Evolutionary conservation across 331 rosid genomes (phyloP).

Genomic region (Arachis monticola): DNA sequence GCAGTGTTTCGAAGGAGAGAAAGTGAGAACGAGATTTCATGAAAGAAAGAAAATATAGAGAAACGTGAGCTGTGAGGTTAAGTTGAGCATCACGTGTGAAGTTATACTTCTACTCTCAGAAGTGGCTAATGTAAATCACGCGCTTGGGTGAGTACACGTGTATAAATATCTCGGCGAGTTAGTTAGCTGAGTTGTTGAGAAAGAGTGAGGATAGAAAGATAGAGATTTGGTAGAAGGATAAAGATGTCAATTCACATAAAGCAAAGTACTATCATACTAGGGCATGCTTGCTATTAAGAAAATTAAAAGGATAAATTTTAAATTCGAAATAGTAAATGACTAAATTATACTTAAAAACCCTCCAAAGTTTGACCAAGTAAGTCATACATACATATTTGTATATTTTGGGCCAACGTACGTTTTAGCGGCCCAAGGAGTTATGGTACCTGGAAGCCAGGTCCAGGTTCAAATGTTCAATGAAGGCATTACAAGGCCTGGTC

Average conservation of each 20-base stretch:
- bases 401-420: no score
- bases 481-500: no score
- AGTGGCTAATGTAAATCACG: not conserved
- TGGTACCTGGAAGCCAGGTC: no score
- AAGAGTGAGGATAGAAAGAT: not conserved
- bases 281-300: not conserved
- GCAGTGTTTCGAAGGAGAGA: slow-evolving; percentile 43
- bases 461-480: no score
- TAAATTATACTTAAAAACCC: not conserved
- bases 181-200: not conserved
- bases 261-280: not conserved
- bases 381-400: no score
- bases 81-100: not conserved
- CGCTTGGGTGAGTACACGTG: slow-evolving; percentile 2
- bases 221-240: not conserved
- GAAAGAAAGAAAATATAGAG: slow-evolving; percentile 15
- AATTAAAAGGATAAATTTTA: not conserved
- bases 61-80: not conserved
- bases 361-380: not conserved
- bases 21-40: not conserved
- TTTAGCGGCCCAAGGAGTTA: no score
- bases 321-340: not conserved
- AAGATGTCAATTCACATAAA: not conserved
- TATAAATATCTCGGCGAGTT: not conserved
- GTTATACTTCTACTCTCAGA: not conserved